phyloP scores from a whole-genome alignment of 2,329 filamentous ascomycete species.

The Phaeosphaeriaceae sp. region DNA sequence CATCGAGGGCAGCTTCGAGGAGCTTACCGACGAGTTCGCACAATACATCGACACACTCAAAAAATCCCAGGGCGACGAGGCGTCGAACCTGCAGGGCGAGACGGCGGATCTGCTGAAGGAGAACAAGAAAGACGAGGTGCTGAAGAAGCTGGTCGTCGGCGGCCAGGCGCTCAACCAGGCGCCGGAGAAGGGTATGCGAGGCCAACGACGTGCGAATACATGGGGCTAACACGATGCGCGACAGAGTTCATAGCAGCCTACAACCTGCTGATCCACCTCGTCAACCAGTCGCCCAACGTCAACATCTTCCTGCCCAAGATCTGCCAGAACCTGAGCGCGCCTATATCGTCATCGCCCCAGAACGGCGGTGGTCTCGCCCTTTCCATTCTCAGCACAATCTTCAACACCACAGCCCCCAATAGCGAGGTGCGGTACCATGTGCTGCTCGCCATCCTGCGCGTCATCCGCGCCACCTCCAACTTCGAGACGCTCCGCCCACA shows the following conservation, averaged over 20 bases:
- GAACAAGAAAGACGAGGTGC: slow-evolving; percentile 78
- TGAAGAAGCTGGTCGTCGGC: slow-evolving; percentile 87
- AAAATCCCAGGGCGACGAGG: slow-evolving; percentile 64
- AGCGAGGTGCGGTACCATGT: slow-evolving; percentile 87
- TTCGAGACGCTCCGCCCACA: slow-evolving; percentile 87
- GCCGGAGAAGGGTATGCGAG: slow-evolving; percentile 76
- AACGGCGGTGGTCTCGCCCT: slow-evolving; percentile 88
- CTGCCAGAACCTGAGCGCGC: slow-evolving; percentile 84
- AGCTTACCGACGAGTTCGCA: slow-evolving; percentile 92
- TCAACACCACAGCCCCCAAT: slow-evolving; percentile 82
- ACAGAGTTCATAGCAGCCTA: slow-evolving; percentile 92
- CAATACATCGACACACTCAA: slow-evolving; percentile 88
- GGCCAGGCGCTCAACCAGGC: slow-evolving; percentile 80
- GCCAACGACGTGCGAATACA: slow-evolving; percentile 7
- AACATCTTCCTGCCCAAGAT: slow-evolving; percentile 86
- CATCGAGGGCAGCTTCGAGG: slow-evolving; percentile 91
- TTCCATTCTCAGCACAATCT: slow-evolving; percentile 90
- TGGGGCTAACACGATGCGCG: slow-evolving; percentile 33
- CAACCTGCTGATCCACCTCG: slow-evolving; percentile 94
- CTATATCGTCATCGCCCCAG: slow-evolving; percentile 82
- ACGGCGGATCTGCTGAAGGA: slow-evolving; percentile 73
- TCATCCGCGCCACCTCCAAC: slow-evolving; percentile 71
- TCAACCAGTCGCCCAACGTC: slow-evolving; percentile 83
- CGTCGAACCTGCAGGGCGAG: slow-evolving; percentile 63
- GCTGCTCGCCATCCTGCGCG: slow-evolving; percentile 84